Percentiles rank a stretch among this genome's conserved stretches.
phyloP scores from a whole-genome alignment of 2,329 filamentous ascomycete species.

The Fusarium denticulatum region DNA sequence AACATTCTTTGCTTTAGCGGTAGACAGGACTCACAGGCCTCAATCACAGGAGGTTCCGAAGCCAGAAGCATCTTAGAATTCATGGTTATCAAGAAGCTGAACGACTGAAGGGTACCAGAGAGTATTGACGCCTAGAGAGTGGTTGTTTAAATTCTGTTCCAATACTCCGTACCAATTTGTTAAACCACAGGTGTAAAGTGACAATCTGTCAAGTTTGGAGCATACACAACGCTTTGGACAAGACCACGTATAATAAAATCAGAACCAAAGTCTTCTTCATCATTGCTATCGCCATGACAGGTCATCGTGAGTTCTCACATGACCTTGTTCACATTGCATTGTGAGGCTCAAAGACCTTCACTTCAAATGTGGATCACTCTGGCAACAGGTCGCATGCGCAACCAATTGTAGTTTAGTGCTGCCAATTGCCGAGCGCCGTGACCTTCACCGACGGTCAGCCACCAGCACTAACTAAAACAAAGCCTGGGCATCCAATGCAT shows the following conservation, averaged over 20 bases:
- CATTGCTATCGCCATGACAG: background rate
- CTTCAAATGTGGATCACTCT: slow-evolving; percentile 1
- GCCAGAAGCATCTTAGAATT: fast-evolving
- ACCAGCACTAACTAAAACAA: slow-evolving; percentile 1
- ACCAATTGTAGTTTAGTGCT: slow-evolving; percentile 27
- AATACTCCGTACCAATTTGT: background rate
- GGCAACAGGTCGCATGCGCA: slow-evolving; percentile 19
- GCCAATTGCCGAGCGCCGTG: slow-evolving; percentile 11
- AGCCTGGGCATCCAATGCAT: slow-evolving; percentile 10
- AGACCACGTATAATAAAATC: too few relatives aligned
- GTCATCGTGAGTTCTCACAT: background rate
- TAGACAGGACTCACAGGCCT: background rate
- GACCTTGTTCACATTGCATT: background rate
- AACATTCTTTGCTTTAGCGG: background rate
- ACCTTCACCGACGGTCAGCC: slow-evolving; percentile 18
- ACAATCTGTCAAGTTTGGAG: background rate
- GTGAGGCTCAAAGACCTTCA: background rate
- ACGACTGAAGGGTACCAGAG: background rate
- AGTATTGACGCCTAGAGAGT: background rate
- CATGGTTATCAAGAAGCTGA: background rate
- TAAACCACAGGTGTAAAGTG: background rate
- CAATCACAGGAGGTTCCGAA: too few relatives aligned
- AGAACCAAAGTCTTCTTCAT: background rate
- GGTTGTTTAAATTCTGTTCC: background rate
- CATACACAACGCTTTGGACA: too few relatives aligned